A percentile compares a stretch with the other conserved stretches of the same genome.
Evolutionary conservation across 129 eudicot genomes (phyloP).

Genomic region (Tanacetum coccineum): DNA sequence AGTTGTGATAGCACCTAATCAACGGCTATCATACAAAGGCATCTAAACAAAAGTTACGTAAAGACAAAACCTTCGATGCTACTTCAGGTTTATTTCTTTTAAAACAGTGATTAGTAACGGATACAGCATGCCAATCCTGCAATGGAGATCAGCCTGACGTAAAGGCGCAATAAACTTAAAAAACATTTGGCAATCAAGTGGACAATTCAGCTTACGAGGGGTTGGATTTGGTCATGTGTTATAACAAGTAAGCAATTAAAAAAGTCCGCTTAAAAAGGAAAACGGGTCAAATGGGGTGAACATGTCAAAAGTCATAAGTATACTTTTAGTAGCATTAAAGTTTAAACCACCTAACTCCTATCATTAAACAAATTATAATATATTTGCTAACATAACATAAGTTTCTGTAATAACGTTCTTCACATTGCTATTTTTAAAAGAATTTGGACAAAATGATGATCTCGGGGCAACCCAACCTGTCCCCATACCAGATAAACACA

Average conservation of each 20-base stretch:
- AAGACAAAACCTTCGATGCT: not conserved
- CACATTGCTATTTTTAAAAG: no score
- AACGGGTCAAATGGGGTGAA: not conserved
- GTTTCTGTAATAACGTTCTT: no score
- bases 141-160: not conserved
- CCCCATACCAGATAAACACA: no score
- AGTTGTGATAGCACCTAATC: not conserved
- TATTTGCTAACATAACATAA: no score
- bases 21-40: not conserved
- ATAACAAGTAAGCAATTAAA: not conserved
- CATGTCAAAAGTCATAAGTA: no score
- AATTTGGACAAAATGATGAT: no score
- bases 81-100: slow-evolving; percentile 1
- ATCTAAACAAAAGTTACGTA: not conserved
- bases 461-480: no score
- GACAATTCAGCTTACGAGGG: not conserved
- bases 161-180: not conserved
- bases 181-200: not conserved
- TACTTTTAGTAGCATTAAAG: no score
- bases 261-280: not conserved
- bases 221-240: not conserved
- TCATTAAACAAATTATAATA: no score
- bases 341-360: no score
- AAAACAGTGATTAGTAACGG: not conserved
- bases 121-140: slow-evolving; percentile 7